Conservation (phyloP, 1,284 basidiomycete genomes). For the Ceratobasidium sp. region DNA sequence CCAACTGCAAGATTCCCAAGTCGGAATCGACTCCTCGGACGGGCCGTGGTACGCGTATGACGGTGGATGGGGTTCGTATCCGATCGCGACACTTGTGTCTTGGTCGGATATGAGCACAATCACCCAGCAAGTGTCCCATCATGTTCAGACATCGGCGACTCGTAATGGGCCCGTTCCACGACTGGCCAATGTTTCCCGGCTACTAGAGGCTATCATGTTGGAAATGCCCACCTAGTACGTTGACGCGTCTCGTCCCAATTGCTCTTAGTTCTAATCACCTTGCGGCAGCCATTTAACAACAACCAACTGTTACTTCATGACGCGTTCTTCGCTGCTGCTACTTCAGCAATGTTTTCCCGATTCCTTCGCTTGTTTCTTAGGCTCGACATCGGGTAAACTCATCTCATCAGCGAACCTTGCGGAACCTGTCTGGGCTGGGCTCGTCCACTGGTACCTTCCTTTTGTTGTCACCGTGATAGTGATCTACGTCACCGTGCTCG, state of each 20-base stretch:
- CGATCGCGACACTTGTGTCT: slow-evolving; percentile 10
- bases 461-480: neutral
- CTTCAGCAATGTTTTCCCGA: slow-evolving; percentile 3
- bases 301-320: slow-evolving; percentile 27
- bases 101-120: neutral
- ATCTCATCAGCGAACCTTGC: neutral
- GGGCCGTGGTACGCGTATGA: slow-evolving; percentile 18
- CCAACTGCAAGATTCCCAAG: slow-evolving; percentile 23
- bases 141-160: neutral
- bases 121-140: slow-evolving; percentile 1
- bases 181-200: slow-evolving; percentile 7
- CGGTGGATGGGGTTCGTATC: slow-evolving; percentile 14
- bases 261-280: neutral
- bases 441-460: slow-evolving; percentile 22
- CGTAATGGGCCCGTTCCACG: neutral
- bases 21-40: neutral
- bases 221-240: slow-evolving; percentile 30
- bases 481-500: neutral
- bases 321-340: slow-evolving; percentile 7
- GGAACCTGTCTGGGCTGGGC: slow-evolving; percentile 28
- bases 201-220: slow-evolving; percentile 21
- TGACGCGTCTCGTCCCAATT: neutral
- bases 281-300: slow-evolving; percentile 22
- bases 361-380: slow-evolving; percentile 11
- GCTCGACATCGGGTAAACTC: neutral